These are phyloP conservation scores for Trypanosoma melophagium DNA, from an alignment of 208 protist species.

Conservation along the genomic window DNA sequence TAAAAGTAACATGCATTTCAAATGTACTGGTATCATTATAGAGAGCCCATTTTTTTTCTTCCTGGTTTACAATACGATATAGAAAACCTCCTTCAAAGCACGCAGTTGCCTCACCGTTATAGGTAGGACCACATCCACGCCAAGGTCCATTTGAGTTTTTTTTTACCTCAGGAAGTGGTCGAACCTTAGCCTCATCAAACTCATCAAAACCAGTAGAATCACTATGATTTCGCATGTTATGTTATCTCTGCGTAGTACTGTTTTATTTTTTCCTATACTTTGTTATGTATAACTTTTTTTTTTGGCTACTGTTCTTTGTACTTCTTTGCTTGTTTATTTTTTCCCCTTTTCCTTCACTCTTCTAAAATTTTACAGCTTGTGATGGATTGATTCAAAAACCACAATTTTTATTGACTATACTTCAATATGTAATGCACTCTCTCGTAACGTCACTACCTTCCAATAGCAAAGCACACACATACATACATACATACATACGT, in stretches of 20 bases:
- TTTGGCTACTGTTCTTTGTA: background rate
- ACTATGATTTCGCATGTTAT: background rate
- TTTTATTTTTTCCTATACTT: background rate
- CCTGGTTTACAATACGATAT: constrained; percentile 52
- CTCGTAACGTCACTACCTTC: background rate
- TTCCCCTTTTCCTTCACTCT: background rate
- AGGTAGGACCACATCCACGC: constrained; percentile 35
- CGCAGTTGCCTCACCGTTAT: constrained; percentile 38
- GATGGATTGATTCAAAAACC: no score
- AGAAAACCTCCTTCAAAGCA: constrained; percentile 63
- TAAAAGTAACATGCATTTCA: constrained; percentile 53
- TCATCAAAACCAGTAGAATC: constrained; percentile 29
- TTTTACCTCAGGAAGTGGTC: constrained; percentile 20
- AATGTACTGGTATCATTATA: constrained; percentile 84
- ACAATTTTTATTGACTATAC: no score
- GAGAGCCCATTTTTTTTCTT: constrained; percentile 64
- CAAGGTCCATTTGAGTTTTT: constrained; percentile 12
- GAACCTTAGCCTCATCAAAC: constrained; percentile 41
- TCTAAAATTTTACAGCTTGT: background rate
- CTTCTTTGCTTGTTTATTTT: background rate
- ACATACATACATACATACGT: background rate
- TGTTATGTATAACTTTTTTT: background rate
- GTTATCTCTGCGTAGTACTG: background rate
- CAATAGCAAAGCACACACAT: background rate
- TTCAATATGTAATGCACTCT: no score